Percentiles rank a stretch among this genome's conserved stretches.
Conservation (phyloP, 441 rosid genomes). For the Populus hybrid region DNA sequence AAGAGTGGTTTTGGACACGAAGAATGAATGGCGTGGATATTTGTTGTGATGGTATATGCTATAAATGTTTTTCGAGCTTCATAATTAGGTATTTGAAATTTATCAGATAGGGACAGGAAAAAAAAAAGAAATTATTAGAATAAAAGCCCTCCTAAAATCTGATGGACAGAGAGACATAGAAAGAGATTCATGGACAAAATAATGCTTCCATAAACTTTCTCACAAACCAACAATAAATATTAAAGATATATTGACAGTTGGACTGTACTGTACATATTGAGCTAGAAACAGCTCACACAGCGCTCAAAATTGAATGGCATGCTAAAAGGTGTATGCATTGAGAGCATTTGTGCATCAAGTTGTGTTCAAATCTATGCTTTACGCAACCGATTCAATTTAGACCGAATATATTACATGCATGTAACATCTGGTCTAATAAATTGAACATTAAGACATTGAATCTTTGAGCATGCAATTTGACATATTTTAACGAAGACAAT, state of each 20-base stretch:
- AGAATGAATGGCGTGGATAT: not conserved
- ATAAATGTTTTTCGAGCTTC: not conserved
- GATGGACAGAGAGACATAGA: not conserved
- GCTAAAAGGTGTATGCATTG: not conserved
- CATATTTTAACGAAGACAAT: not conserved
- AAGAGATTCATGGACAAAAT: not conserved
- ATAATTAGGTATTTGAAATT: not conserved
- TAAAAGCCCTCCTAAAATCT: not conserved
- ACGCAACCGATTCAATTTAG: not conserved
- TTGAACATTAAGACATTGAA: not conserved
- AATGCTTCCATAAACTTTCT: conserved; percentile 19
- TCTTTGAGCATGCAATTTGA: not conserved
- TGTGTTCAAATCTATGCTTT: not conserved
- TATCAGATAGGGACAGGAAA: not conserved
- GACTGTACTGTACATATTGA: not conserved
- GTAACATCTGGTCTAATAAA: not conserved
- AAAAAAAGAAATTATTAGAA: too few relatives aligned
- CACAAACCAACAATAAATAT: conserved; percentile 26
- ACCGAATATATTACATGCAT: not conserved
- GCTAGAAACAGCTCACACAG: conserved; percentile 3
- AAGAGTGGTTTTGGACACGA: not conserved
- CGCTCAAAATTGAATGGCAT: not conserved
- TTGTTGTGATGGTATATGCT: not conserved
- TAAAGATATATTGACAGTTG: conserved; percentile 13
- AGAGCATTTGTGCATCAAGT: too few relatives aligned